Conservation (phyloP, 192 early-diverging fungal species). For the Phlyctochytrium planicorne region DNA sequence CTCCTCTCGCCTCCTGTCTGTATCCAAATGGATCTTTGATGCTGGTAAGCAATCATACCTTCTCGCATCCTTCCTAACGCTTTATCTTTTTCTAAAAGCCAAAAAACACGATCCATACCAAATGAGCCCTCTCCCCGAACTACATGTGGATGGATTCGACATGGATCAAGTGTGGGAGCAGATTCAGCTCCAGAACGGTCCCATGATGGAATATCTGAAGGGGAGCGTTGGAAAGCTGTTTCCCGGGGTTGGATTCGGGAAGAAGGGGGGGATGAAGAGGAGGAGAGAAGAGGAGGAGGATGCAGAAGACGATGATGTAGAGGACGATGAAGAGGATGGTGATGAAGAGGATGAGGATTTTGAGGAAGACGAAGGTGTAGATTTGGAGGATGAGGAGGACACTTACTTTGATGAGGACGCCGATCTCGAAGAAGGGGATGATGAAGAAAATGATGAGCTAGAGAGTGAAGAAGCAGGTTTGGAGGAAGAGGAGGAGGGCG, state of each 20-base stretch:
- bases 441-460: slow-evolving; percentile 32
- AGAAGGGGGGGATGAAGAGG: neutral
- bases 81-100: slow-evolving; percentile 27
- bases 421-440: slow-evolving; percentile 32
- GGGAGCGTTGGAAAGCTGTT: neutral
- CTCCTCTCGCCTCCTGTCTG: too few species aligned
- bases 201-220: slow-evolving; percentile 64
- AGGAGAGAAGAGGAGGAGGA: slow-evolving; percentile 16
- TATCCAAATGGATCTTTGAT: too few species aligned
- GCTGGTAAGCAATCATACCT: too few species aligned
- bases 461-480: slow-evolving; percentile 23
- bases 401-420: slow-evolving; percentile 29
- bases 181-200: slow-evolving; percentile 80
- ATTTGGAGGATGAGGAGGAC: slow-evolving; percentile 46
- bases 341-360: slow-evolving; percentile 42
- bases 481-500: slow-evolving; percentile 27
- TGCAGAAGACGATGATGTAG: slow-evolving; percentile 2
- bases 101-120: slow-evolving; percentile 49
- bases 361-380: slow-evolving; percentile 29
- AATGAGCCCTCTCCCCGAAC: slow-evolving; percentile 56
- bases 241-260: neutral
- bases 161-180: slow-evolving; percentile 93
- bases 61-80: too few species aligned
- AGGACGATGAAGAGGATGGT: slow-evolving; percentile 1
- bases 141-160: slow-evolving; percentile 72